phyloP scores from a whole-genome alignment of 352 stramenopile genomes.

The Globisporangium viniferum region DNA sequence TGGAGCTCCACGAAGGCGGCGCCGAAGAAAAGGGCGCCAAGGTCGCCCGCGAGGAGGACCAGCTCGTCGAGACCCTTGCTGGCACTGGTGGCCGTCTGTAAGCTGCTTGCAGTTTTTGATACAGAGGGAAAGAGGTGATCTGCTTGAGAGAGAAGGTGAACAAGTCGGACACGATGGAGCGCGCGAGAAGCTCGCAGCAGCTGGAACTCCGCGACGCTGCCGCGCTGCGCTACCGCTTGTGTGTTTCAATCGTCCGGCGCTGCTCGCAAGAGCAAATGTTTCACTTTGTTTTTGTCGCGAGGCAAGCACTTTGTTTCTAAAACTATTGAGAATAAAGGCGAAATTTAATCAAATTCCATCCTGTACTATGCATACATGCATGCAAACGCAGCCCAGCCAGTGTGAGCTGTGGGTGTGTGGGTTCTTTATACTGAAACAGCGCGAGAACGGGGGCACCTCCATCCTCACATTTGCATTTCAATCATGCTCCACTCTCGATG shows the following conservation, averaged over 20 bases:
- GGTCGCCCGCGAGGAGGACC: slow-evolving; percentile 84
- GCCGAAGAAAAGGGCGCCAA: slow-evolving; percentile 91
- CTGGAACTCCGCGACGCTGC: slow-evolving; percentile 1
- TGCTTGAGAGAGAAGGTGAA: slow-evolving; percentile 7
- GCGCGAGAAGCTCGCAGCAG: neutral
- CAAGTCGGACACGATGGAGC: neutral
- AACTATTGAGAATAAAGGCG: slow-evolving; percentile 83
- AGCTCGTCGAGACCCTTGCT: slow-evolving; percentile 85
- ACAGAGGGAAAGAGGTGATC: slow-evolving; percentile 16
- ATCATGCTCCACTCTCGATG: neutral
- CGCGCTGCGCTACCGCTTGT: neutral
- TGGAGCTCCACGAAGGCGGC: slow-evolving; percentile 99
- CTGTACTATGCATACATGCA: neutral
- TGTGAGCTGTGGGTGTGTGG: too few relatives aligned
- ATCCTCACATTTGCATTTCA: neutral
- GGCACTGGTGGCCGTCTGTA: slow-evolving; percentile 88
- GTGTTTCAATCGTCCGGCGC: neutral
- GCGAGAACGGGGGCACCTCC: neutral
- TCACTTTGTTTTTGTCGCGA: slow-evolving; percentile 8
- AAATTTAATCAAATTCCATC: slow-evolving; percentile 55
- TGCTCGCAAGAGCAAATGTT: neutral
- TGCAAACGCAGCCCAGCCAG: neutral
- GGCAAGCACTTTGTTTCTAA: slow-evolving; percentile 48
- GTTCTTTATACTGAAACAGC: neutral
- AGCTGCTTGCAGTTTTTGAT: slow-evolving; percentile 30